Evolutionary conservation across 1,284 basidiomycete genomes (phyloP), one percentile per base, ranked within the genome.

Genomic region (Melanopsichium pennsylvanicum): DNA sequence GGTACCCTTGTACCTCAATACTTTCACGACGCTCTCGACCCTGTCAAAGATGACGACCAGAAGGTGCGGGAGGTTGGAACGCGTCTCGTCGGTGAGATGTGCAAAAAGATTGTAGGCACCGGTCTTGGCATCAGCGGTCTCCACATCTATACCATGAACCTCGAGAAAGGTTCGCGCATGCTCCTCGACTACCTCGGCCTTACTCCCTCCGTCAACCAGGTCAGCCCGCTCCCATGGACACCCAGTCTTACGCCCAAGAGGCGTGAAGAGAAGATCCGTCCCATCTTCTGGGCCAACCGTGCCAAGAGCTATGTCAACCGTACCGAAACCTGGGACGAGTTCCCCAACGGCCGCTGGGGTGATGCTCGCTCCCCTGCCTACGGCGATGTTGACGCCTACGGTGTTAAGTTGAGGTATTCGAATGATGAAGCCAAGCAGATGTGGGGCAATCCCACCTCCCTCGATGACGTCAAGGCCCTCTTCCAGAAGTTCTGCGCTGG

Each of bases 261-360:
- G 45, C 70, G 73, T 29, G 79, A 80, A 9, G 79, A 80, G 42
- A 68, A 72, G 51, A 80, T 78, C 36, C 76, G 79, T 22, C 79
- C 79, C 48, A 80, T 80, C 66, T 80, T 80, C 56, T 80, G 79
- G 79, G 79, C 79, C 33, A 80, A 80, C 56, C 72, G 78, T 26
- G 74, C 71, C 9, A 76, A 74, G 62, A 72, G 67, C 41, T 78
- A 79, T 52, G 72, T 79, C 42, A 72, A 75, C 60, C 81, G 76
- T 48, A 82, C 78, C 46, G 79, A 76, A 68, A 75, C 50, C 78
- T 99, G 95, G 95, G 95, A 99, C 82, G 96, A 98, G 83, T 98
- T 95, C 82, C 95, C 95, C 39, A 98, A 98, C 82, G 96, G 95
- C 70, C 90, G 95, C 67, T 98, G 96, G 79, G 96, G 95, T 74